Evolutionary conservation across 352 stramenopile species (phyloP), one percentile per base, ranked within the genome.

Genomic region (Pythium scleroteichum): DNA sequence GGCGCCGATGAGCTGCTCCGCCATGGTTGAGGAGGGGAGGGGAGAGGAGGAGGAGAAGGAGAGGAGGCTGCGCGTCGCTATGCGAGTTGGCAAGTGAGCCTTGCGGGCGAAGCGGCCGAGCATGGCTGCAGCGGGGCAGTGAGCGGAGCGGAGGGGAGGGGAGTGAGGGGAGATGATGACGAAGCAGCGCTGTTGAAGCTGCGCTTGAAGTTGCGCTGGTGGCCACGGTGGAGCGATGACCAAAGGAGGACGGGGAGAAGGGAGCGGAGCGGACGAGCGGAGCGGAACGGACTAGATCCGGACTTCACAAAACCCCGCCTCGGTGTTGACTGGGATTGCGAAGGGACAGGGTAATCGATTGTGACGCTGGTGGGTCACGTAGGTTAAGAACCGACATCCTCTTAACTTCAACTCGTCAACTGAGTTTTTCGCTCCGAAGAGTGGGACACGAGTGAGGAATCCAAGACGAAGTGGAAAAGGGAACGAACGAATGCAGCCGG

Each of bases 1-100:
- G 58, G 95, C 75, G 57, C 90, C 95, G 39, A 93, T 67, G 69
- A 78, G 84, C 38, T 75, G 82, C 55, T 78, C 61, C 22, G 74
- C 55, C 29, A 62, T 66, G 63, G 57, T 73, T 68, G 35, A 53
- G 56, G 27, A 64, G 24, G 29, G 33, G 53, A 60, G 17, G 39
- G n/a, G 38, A 35, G 29, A 26, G 49, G 40, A 22, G 8, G 46
- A 41, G 14, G 53, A 17, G 40, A 27, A 35, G 41, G 8, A 26
- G n/a, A 32, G 40, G 16, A 29, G 62, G n/a, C 49, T 47, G 53
- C 49, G 29, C 32, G 48, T 48, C 49, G n/a, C 53, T 20, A 39
- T 8, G 62, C 53, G 48, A 56, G 55, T 64, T 57, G 35, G 54
- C 47, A 58, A 65, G 50, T 70, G 55, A 70, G 45, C 24, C 24